These are phyloP conservation scores for Chaetomium globosum DNA, from an alignment of 2,329 filamentous ascomycete genomes.

Conservation along the genomic window DNA sequence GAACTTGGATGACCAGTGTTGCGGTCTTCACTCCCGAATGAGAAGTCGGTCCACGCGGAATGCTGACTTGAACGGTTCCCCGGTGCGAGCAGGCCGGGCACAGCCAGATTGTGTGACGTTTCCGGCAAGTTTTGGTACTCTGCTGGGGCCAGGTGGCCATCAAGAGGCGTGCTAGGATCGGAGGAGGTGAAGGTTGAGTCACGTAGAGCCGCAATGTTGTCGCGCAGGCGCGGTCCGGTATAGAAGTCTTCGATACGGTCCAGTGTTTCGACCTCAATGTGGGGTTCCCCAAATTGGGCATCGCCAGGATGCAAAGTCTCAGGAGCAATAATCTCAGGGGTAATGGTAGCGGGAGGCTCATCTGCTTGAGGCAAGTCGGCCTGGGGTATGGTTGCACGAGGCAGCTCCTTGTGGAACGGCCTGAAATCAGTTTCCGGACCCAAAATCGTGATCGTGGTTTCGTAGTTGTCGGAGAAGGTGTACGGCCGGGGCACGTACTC, in stretches of 20 bases:
- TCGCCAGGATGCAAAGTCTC: conserved; percentile 16
- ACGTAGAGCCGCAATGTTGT: conserved; percentile 43
- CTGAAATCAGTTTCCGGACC: conserved; percentile 49
- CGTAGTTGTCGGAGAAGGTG: conserved; percentile 42
- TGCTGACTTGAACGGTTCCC: conserved; percentile 56
- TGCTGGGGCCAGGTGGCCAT: conserved; percentile 35
- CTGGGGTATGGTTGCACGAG: conserved; percentile 31
- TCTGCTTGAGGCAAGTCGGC: conserved; percentile 30
- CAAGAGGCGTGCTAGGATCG: conserved; percentile 40
- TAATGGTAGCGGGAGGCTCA: conserved; percentile 26
- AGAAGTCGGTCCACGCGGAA: conserved; percentile 64
- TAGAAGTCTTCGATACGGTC: conserved; percentile 43
- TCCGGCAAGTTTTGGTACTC: conserved; percentile 43
- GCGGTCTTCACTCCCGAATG: conserved; percentile 55
- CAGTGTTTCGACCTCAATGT: conserved; percentile 30
- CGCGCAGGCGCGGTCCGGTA: conserved; percentile 39
- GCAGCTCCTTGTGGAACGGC: conserved; percentile 36
- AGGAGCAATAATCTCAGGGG: conserved; percentile 24
- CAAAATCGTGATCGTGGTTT: conserved; percentile 55
- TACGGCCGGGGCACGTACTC: conserved; percentile 49
- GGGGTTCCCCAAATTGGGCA: conserved; percentile 21
- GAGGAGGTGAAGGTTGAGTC: conserved; percentile 42
- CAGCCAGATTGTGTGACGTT: conserved; percentile 50
- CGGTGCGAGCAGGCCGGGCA: conserved; percentile 50
- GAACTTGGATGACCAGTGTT: conserved; percentile 38